Percentiles rank a stretch among this genome's conserved stretches.
Evolutionary conservation across 352 stramenopile species (phyloP).

Genomic region (Aphanomyces invadans): DNA sequence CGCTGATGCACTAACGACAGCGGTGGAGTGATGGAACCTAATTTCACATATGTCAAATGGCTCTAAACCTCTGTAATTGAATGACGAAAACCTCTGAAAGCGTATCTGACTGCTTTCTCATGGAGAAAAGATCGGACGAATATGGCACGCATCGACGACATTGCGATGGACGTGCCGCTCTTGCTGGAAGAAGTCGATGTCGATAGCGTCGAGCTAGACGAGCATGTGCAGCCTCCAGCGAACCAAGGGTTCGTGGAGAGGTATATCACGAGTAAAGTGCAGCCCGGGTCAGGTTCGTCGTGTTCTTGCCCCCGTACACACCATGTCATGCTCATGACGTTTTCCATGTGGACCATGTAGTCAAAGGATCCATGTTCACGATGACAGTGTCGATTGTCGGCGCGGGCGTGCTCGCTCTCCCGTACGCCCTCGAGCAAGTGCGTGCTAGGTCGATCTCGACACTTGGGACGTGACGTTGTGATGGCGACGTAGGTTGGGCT

Average conservation of each 20-base stretch:
- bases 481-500: slow-evolving; percentile 35
- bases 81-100: no score
- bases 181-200: slow-evolving; percentile 13
- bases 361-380: slow-evolving; percentile 87
- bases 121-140: neutral
- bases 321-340: neutral
- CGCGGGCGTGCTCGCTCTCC: slow-evolving; percentile 68
- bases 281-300: slow-evolving; percentile 61
- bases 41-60: no score
- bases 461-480: neutral
- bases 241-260: slow-evolving; percentile 45
- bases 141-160: neutral
- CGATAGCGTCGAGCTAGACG: neutral
- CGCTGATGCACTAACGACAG: neutral
- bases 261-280: slow-evolving; percentile 76
- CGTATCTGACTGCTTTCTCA: no score
- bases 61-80: neutral
- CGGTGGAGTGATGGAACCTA: no score
- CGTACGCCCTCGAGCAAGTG: slow-evolving; percentile 68
- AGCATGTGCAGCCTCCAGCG: neutral
- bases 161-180: slow-evolving; percentile 14
- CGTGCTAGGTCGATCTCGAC: neutral
- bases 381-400: slow-evolving; percentile 85
- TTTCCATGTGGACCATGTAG: slow-evolving; percentile 34
- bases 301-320: neutral